Evolutionary conservation across 345 rosid species (phyloP), one percentile per base, ranked within the genome.

Genomic region (Gossypium ekmanianum): DNA sequence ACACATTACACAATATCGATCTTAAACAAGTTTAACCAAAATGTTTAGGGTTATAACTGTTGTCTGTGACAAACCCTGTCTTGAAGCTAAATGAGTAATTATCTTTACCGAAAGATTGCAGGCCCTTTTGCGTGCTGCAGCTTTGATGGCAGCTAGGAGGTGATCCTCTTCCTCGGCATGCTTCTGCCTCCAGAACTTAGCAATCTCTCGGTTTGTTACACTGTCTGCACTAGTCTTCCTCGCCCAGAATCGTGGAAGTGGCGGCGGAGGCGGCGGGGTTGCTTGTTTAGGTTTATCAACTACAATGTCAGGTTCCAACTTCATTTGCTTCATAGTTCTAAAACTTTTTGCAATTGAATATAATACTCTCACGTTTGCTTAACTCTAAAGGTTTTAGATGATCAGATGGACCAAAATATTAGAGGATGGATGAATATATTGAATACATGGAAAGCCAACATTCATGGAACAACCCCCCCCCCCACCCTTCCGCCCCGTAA

Each of bases 131-230:
- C 90, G 89, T 39, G 97, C 97, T 0, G 96, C 93, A 11, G 97
- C 97, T 74, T 94, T 94, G 80, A 92, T 90, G 67, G 98, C 97
- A 68, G 94, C 95, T 29, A 88, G 85, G 79, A 94, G 91, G 78
- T 92, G 98, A 52, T 90, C 96, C 79, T 94, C 97, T 85, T 92
- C 92, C 59, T 79, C 85, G 52, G 86, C 74, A 58, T 83, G 87
- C 79, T 87, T 94, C 82, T 79, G 83, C 82, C 90, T 89, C 97
- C 97, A 94, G 76, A 85, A 94, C 82, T 81, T 88, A 20, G 91
- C 94, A 61, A 94, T 92, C 85, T 92, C 93, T 75, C 67, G 88
- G 45, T 90, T 92, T 1, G 98, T 94, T 59, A 92, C 85, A 61
- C 97, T 90, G 27, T 81, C 83, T 39, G 75, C 51, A 10, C 41